These are phyloP conservation scores for Alternaria sp. DNA, from an alignment of 2,329 filamentous ascomycete species.

Conservation along the genomic window DNA sequence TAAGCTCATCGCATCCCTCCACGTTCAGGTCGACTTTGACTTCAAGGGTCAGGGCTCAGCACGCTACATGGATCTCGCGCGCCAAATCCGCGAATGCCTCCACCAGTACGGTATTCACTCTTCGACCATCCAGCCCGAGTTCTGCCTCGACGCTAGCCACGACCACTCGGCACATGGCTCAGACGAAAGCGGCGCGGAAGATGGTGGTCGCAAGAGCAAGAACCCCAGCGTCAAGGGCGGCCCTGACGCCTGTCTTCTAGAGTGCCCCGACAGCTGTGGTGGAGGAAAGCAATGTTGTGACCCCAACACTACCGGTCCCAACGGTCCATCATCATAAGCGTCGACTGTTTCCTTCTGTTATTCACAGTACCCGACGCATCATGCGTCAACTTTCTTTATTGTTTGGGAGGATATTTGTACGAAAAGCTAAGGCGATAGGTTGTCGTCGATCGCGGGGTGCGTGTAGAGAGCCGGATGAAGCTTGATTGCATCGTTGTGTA, in stretches of 20 bases:
- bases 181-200: slow-evolving; percentile 41
- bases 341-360: neutral
- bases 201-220: slow-evolving; percentile 38
- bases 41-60: slow-evolving; percentile 78
- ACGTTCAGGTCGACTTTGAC: slow-evolving; percentile 90
- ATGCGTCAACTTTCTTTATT: neutral
- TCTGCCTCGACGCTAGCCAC: slow-evolving; percentile 54
- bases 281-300: slow-evolving; percentile 52
- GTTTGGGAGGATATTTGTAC: neutral
- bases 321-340: slow-evolving; percentile 18
- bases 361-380: neutral
- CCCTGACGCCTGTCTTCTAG: slow-evolving; percentile 49
- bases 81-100: slow-evolving; percentile 81
- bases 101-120: slow-evolving; percentile 97
- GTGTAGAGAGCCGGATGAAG: neutral
- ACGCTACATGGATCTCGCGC: slow-evolving; percentile 89
- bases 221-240: slow-evolving; percentile 46
- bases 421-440: neutral
- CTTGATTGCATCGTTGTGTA: neutral
- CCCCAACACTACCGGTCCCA: slow-evolving; percentile 38
- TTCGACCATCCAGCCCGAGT: slow-evolving; percentile 97
- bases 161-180: slow-evolving; percentile 48
- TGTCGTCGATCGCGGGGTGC: neutral
- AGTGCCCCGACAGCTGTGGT: slow-evolving; percentile 53
- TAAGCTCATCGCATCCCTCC: slow-evolving; percentile 90